Conservation (phyloP, 2,329 filamentous ascomycete species). For the Phoma sp. region DNA sequence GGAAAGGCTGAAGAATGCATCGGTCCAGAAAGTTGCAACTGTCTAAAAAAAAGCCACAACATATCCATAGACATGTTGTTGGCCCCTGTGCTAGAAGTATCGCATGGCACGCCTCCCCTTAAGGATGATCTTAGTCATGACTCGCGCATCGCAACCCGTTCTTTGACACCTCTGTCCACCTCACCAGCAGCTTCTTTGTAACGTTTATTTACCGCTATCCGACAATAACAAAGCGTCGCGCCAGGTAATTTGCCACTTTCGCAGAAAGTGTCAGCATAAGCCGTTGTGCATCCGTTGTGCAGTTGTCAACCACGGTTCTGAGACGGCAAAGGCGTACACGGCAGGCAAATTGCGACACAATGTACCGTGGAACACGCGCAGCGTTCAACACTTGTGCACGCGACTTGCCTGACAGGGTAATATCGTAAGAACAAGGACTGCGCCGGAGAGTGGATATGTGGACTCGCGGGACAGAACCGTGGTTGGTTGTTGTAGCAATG, state of each 20-base stretch:
- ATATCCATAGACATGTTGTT: not conserved
- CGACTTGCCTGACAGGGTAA: slow-evolving; percentile 24
- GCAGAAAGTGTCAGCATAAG: slow-evolving; percentile 13
- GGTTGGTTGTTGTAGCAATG: slow-evolving; percentile 3
- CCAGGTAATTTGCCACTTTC: slow-evolving; percentile 6
- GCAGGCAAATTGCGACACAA: slow-evolving; percentile 17
- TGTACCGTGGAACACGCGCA: slow-evolving; percentile 33
- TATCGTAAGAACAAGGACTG: slow-evolving; percentile 11
- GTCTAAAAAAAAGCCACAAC: slow-evolving; percentile 12
- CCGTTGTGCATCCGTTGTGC: slow-evolving; percentile 18
- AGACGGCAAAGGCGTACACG: slow-evolving; percentile 15
- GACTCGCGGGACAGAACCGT: slow-evolving; percentile 5
- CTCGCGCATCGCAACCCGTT: not conserved
- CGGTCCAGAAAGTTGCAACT: slow-evolving; percentile 11
- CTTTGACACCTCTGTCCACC: not conserved
- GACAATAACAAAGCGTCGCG: slow-evolving; percentile 4
- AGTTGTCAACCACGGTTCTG: slow-evolving; percentile 17
- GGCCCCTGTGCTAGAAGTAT: no score
- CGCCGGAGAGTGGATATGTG: slow-evolving; percentile 1
- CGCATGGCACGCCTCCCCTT: no score
- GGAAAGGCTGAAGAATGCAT: slow-evolving; percentile 9
- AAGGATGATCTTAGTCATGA: not conserved
- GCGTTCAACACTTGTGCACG: slow-evolving; percentile 24
- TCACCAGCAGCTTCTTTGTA: not conserved
- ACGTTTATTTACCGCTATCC: not conserved